Evolutionary conservation across 768 basidiomycete species (phyloP), one percentile per base, ranked within the genome.

Genomic region (Gymnopilus dilepis): DNA sequence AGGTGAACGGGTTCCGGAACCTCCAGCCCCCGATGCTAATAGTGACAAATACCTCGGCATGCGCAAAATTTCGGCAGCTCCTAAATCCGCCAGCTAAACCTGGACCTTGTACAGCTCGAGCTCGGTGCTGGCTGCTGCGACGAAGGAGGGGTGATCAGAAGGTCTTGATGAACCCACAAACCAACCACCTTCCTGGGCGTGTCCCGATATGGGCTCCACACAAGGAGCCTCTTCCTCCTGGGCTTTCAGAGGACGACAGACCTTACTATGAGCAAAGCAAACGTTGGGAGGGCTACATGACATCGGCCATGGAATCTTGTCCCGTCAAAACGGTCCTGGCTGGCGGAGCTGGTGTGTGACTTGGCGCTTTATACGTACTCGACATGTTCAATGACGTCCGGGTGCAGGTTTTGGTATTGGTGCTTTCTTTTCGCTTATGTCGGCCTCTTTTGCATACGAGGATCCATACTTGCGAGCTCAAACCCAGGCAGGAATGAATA

Each of bases 391-490:
- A 51, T n/a, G n/a, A n/a, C n/a, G n/a, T n/a, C n/a, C n/a, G n/a
- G n/a, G n/a, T n/a, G n/a, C 41, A 97, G 96, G 97, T 48, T 88
- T 99, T 67, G 96, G 85, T 11, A 84, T 97, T 42, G 97, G 97
- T 61, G 95, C 90, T 31, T 95, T 98, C 82, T 94, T 99, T 78
- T 94, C 95, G 1, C 83, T 98, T 61, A 98, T 99, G 97, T 94
- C 92, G 33, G 82, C 95, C 19, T 94, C 95, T 28, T 96, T 99
- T 73, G 90, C 91, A 33, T 97, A 97, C 72, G 97, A 98, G 74
- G 96, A 98, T 73, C 95, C 96, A 11, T 78, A 94, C 45, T 82
- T 92, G 34, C 87, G 92, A 31, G 79, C 86, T 50, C 84, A 86
- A 68, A 80, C 82, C 9, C 82, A 84, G 66, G 79, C 79, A 11